Base-by-base conservation (phyloP, 768 basidiomycete genomes). In the Artomyces pyxidatus region DNA sequence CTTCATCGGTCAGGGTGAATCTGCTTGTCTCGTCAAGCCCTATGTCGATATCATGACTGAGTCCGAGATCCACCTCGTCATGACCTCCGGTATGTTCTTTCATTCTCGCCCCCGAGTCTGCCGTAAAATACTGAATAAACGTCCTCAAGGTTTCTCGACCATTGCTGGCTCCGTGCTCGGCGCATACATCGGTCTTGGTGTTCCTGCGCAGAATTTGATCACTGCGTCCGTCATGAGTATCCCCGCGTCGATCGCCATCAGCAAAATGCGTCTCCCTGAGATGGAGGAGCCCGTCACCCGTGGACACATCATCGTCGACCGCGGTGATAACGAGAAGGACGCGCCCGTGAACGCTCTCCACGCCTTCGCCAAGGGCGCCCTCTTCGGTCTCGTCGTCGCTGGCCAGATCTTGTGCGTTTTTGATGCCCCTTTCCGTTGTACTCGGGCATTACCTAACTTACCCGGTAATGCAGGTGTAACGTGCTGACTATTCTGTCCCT, bases 161-260 rank as follows among this genome's bases (percentile, higher is more conserved):
- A 95, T 95, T 57, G 85, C 93, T 47, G 92, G 93, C 37, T 89
- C 88, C 28, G 91, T 96, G 11, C 74, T 96, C 41, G 73, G 77
- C 47, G 91, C 88, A 25, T 95, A 94, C 63, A 85, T 93, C 62
- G 70, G 63, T 54, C 71, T 85, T 55, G 89, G 85, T 32, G 85
- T 90, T 27, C 87, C 87, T 8, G 64, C 87, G 4, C 76, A 84
- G 63, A 92, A 87, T 60, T 72, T 91, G 21, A 72, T 92, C 58
- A 93, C 91, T 2, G 85, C 92, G 5, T 90, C 88, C 7, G 85
- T 94, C 51, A 95, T 95, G 92, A 87, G 84, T 63, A 95, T 96
- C 52, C 93, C 93, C 17, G 93, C 92, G 0, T 92, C 90, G 12
- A 93, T 95, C 62, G 78, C 91, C 2, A 92, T 95, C 59, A 86